A percentile compares a stretch with the other conserved stretches of the same genome.
These are phyloP conservation scores for Plectosphaerella sp. DNA, from an alignment of 2,329 filamentous ascomycete species.

Conservation along the genomic window DNA sequence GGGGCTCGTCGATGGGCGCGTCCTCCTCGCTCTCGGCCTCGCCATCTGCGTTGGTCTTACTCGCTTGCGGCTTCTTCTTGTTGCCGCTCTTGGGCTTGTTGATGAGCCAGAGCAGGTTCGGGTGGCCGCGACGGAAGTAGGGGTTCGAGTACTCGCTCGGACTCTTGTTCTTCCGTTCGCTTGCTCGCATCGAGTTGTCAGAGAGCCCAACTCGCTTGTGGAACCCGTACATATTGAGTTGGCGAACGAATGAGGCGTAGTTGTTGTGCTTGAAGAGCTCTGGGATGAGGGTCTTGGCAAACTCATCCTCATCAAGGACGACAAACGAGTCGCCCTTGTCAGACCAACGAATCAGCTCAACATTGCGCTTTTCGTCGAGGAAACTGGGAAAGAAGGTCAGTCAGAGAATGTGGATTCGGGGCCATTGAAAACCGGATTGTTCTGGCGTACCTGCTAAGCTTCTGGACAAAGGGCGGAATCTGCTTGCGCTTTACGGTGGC, in stretches of 20 bases:
- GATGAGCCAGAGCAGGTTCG: conserved; percentile 91
- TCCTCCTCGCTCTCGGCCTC: conserved; percentile 66
- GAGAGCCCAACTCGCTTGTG: conserved; percentile 93
- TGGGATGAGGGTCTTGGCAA: conserved; percentile 92
- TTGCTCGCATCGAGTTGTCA: conserved; percentile 96
- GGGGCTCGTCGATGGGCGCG: conserved; percentile 34
- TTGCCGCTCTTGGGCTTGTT: conserved; percentile 83
- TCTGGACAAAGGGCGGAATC: conserved; percentile 96
- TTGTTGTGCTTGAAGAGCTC: conserved; percentile 99
- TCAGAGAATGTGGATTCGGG: background rate
- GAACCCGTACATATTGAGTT: conserved; percentile 97
- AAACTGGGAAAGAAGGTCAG: conserved; percentile 56
- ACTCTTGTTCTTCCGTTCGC: conserved; percentile 94
- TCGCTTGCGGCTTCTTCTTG: conserved; percentile 53
- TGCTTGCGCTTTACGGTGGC: conserved; percentile 88
- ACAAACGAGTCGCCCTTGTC: conserved; percentile 95
- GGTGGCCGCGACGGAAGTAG: conserved; percentile 89
- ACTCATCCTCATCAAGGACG: conserved; percentile 95
- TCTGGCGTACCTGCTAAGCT: conserved; percentile 81
- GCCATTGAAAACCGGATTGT: background rate
- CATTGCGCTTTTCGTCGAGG: conserved; percentile 87
- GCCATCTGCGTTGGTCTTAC: conserved; percentile 55
- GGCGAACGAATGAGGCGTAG: conserved; percentile 92
- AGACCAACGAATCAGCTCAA: conserved; percentile 94
- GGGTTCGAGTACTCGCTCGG: conserved; percentile 98